phyloP scores from a whole-genome alignment of 2,329 filamentous ascomycete species.

The Aspergillus pseudoviridinutans region DNA sequence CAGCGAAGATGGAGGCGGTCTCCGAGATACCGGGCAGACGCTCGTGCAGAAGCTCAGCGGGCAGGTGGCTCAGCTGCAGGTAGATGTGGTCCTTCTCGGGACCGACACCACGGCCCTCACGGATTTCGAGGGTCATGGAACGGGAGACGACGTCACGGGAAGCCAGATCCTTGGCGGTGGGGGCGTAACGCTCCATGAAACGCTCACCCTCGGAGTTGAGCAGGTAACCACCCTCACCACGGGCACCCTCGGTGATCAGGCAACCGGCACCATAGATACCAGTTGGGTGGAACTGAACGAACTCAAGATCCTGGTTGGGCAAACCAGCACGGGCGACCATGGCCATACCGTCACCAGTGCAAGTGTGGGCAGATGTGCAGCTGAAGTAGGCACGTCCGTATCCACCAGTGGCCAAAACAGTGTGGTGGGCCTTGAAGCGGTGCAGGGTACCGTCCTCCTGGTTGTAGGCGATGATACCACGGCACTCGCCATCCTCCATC shows the following conservation, averaged over 20 bases:
- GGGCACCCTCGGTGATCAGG: conserved; percentile 95
- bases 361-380: conserved; percentile 96
- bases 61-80: conserved; percentile 94
- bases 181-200: conserved; percentile 99
- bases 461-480: conserved; percentile 95
- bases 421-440: conserved; percentile 95
- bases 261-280: conserved; percentile 98
- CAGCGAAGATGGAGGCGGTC: conserved; percentile 94
- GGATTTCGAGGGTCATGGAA: conserved; percentile 98
- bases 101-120: conserved; percentile 93
- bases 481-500: conserved; percentile 96
- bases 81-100: conserved; percentile 98
- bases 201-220: conserved; percentile 97
- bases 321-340: conserved; percentile 98
- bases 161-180: conserved; percentile 95
- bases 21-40: conserved; percentile 98
- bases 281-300: conserved; percentile 98
- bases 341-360: conserved; percentile 98
- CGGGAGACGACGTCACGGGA: conserved; percentile 94
- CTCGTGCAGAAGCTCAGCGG: conserved; percentile 86
- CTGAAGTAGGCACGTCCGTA: conserved; percentile 98
- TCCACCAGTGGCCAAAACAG: conserved; percentile 91
- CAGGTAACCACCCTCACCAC: conserved; percentile 96
- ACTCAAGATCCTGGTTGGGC: conserved; percentile 98
- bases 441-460: conserved; percentile 98